Base-by-base conservation (phyloP, 345 rosid genomes). In the Triadica sebifera region DNA sequence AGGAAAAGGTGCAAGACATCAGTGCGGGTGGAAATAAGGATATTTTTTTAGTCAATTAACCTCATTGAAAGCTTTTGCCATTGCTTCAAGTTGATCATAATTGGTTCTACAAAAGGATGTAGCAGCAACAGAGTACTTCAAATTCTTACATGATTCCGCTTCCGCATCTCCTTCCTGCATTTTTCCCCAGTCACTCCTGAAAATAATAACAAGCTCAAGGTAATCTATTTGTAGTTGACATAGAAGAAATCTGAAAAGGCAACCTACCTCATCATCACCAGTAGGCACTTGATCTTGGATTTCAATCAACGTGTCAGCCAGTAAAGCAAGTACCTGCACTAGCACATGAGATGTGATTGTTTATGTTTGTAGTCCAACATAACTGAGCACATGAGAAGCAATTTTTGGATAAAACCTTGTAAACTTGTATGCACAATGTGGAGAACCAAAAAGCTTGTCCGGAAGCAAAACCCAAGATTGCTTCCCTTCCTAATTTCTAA, bases 171-270 rank as follows among this genome's bases (percentile, higher is more conserved):
- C 90, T 73, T n/a, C n/a, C n/a, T 84, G 80, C 77, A 85, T 82
- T 79, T 94, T 97, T 84, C 92, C 98, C 97, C 97, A 94, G 75
- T 90, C 96, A n/a, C 87, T 86, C 76, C 94, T 89, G 87, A 87
- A 72, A 58, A 77, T 4, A 68, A 56, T 37, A 64, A 67, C 65
- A 22, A 51, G 34, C 12, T 53, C 19, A 56, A 53, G 41, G 9
- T 65, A n/a, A 73, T 55, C 59, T 46, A 70, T 29, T 52, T 39
- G 50, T 52, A 51, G 50, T 16, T 49, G 50, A 66, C 19, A 51
- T 47, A 12, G 72, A 20, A 67, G 45, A 45, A 66, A 69, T 57
- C 24, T 63, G 47, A 51, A 58, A 80, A 38, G 46, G 49, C 1
- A 64, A 19, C 34, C 71, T 73, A 92, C 97, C 92, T 89, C 97